These are phyloP conservation scores for Musa troglodytarum DNA, from an alignment of 176 grass and related monocot species.

Conservation along the genomic window DNA sequence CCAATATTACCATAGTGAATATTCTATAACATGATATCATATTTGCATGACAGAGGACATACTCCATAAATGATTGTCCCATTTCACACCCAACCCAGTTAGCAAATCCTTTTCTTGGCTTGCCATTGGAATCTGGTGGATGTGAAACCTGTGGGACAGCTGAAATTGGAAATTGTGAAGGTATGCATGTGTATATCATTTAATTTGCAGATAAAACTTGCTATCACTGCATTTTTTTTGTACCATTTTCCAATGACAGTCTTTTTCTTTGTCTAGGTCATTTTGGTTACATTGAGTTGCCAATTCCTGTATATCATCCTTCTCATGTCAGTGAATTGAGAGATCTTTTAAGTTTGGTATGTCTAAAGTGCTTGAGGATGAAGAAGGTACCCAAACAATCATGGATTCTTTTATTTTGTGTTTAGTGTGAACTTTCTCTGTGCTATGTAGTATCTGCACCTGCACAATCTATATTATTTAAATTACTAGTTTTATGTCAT, in stretches of 20 bases:
- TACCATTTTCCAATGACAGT: constrained; percentile 17
- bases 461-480: background rate
- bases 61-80: constrained; percentile 55
- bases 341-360: constrained; percentile 57
- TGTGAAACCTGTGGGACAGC: constrained; percentile 88
- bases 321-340: constrained; percentile 67
- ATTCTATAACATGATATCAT: background rate
- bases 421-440: background rate
- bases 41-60: constrained; percentile 41
- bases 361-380: constrained; percentile 69
- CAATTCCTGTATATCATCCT: constrained; percentile 81
- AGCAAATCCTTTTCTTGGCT: constrained; percentile 74
- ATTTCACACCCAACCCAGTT: constrained; percentile 84
- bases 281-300: constrained; percentile 88
- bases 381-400: constrained; percentile 45
- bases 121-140: constrained; percentile 72
- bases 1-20: background rate
- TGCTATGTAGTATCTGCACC: background rate
- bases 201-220: background rate
- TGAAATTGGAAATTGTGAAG: constrained; percentile 77
- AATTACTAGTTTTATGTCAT: background rate
- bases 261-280: constrained; percentile 49
- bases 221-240: background rate
- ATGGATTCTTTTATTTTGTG: background rate
- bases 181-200: constrained; percentile 29